Base-by-base conservation (phyloP, 306 rosid species). In the Glycyrrhiza uralensis region DNA sequence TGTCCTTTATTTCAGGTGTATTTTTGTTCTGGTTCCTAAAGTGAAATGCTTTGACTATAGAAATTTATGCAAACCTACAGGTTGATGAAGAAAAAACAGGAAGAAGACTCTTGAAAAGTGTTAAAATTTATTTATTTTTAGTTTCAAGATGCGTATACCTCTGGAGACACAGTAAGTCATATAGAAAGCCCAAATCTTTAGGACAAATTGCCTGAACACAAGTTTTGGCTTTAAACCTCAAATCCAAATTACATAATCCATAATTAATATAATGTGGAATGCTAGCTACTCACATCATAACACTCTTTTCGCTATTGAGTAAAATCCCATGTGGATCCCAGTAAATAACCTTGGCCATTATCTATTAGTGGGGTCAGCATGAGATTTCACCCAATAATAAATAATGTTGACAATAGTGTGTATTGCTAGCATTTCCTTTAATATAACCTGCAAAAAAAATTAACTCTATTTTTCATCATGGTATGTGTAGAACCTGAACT, bases 1-100 rank as follows among this genome's bases (percentile, higher is more conserved):
- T 80, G 89, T 94, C 71, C 86, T 94, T 58, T 94, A 89, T 80
- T 94, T 94, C 90, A 94, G 99, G 99, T 94, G 49, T 35, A 68
- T 39, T 39, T 61, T 64, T 65, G 3, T 44, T 65, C 5, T 67
- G 26, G 45, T 82, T 36, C 30, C 49, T 32, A 22, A 41, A 19
- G 66, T 57, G 14, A 44, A 42, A 19, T 63, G 12, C 13, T 59
- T 64, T 66, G 44, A 58, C 29, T 24, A 17, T 24, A 45, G 36
- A 24, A 75, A 30, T 41, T 51, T 49, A 7, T 2, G 32, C 47
- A 19, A 44, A 56, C 14, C 19, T 2, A 28, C 15, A 22, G 22
- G 29, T 66, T 69, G 69, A 59, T 67, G 63, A 24, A 45, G 30
- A 73, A 60, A 33, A 26, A 6, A 51, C 57, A 28, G 1, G 7